Evolutionary conservation across 345 rosid genomes (phyloP).

Genomic region (Eucalyptus curtisii): DNA sequence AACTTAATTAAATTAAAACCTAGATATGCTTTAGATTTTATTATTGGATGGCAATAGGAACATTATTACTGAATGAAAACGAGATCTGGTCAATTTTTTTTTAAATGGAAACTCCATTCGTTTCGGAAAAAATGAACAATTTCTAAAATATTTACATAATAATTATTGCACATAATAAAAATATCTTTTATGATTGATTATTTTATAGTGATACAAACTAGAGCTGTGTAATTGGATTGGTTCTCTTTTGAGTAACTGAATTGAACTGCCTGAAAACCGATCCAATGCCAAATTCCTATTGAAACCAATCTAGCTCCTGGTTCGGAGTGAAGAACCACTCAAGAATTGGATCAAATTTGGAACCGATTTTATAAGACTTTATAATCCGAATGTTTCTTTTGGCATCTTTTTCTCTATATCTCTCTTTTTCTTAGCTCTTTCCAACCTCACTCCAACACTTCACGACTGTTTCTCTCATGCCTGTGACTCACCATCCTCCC

Average conservation of each 20-base stretch:
- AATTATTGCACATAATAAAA: not conserved
- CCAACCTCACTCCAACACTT: not conserved
- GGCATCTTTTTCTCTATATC: not conserved
- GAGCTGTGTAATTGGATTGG: no score
- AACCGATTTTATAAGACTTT: no score
- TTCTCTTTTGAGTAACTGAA: no score
- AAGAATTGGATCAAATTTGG: not conserved
- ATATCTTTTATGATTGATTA: not conserved
- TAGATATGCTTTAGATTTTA: not conserved
- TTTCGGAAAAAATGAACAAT: not conserved
- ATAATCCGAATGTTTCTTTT: no score
- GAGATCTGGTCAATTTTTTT: not conserved
- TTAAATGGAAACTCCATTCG: rapidly evolving
- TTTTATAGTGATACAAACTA: not conserved
- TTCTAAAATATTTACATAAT: not conserved
- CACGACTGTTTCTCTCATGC: rapidly evolving
- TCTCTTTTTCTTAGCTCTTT: no score
- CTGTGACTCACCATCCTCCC: not conserved
- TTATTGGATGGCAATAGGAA: not conserved
- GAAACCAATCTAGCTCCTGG: not conserved
- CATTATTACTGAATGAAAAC: not conserved
- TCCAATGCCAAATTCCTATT: not conserved
- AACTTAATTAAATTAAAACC: not conserved
- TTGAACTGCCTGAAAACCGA: rapidly evolving
- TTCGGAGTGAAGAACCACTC: not conserved